phyloP scores from a whole-genome alignment of 345 rosid species.

The Euphorbia pulcherrima region DNA sequence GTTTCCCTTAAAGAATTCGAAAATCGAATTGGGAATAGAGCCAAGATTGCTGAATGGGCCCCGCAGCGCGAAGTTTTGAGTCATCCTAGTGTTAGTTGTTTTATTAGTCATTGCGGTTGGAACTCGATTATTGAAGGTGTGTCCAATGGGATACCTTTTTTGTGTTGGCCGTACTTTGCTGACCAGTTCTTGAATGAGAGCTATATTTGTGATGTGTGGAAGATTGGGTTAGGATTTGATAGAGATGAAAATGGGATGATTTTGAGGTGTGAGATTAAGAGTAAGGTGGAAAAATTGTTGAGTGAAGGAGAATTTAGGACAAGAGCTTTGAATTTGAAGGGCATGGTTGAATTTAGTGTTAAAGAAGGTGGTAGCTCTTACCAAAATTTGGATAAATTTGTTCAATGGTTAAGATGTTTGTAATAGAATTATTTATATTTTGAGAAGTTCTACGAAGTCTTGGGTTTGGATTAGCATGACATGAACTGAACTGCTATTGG shows the following conservation, averaged over 20 bases:
- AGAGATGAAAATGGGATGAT: conserved; percentile 26
- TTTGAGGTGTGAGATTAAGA: conserved; percentile 21
- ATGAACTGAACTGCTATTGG: no score
- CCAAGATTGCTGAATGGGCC: conserved; percentile 10
- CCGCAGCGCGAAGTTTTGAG: conserved; percentile 15
- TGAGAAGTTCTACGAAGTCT: no score
- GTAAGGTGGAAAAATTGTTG: conserved; percentile 33
- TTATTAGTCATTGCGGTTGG: conserved; percentile 27
- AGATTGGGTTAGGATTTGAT: conserved; percentile 29
- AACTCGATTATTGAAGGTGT: conserved; percentile 20
- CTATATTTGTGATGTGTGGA: conserved; percentile 29
- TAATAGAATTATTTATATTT: background rate
- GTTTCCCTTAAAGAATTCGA: background rate
- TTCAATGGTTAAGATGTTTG: conserved; percentile 14
- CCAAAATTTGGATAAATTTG: conserved; percentile 14
- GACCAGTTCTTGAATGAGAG: conserved; percentile 23
- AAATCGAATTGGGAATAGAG: background rate
- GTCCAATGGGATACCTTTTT: conserved; percentile 18
- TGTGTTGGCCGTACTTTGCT: conserved; percentile 30
- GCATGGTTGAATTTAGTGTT: conserved; percentile 13
- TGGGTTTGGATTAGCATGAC: no score
- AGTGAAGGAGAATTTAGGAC: conserved; percentile 14
- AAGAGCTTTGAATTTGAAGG: conserved; percentile 23
- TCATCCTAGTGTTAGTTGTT: conserved; percentile 17
- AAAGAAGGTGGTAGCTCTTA: conserved; percentile 29